Conservation (phyloP, 441 rosid species). For the Caryocar brasiliense region DNA sequence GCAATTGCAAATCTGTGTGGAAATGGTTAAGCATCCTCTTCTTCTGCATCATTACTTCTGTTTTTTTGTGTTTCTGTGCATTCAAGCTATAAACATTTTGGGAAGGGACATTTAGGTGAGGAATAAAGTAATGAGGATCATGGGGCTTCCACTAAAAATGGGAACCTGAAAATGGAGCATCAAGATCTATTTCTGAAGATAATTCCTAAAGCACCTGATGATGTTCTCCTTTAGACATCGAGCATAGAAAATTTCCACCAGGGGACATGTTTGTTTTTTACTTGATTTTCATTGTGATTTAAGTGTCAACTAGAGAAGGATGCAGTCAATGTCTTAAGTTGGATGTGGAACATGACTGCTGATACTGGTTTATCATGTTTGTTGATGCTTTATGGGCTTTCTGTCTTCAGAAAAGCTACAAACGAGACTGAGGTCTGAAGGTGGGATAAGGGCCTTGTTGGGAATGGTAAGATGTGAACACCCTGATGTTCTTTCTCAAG, state of each 20-base stretch:
- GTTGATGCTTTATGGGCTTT: neutral
- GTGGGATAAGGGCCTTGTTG: slow-evolving; percentile 92
- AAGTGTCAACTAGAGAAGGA: neutral
- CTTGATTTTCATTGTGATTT: too few relatives aligned
- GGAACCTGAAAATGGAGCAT: neutral
- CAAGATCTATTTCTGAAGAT: neutral
- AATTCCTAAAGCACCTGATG: too few relatives aligned
- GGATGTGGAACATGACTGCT: neutral
- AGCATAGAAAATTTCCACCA: too few relatives aligned
- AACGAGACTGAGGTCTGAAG: slow-evolving; percentile 70
- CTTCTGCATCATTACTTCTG: slow-evolving; percentile 1
- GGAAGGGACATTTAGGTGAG: neutral
- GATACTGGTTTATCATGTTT: neutral
- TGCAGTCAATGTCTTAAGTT: neutral
- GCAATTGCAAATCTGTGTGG: slow-evolving; percentile 96
- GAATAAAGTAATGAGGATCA: neutral
- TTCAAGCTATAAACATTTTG: neutral
- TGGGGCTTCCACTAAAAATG: neutral
- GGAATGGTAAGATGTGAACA: slow-evolving; percentile 98
- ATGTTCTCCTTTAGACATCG: too few relatives aligned
- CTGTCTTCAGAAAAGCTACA: slow-evolving; percentile 67
- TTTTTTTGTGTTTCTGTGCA: neutral
- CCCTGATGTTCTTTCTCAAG: slow-evolving; percentile 94
- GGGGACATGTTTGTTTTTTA: too few relatives aligned
- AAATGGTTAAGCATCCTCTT: slow-evolving; percentile 48